phyloP scores from a whole-genome alignment of 805 yeast genomes.

The Kodamaea neixiangensis region DNA sequence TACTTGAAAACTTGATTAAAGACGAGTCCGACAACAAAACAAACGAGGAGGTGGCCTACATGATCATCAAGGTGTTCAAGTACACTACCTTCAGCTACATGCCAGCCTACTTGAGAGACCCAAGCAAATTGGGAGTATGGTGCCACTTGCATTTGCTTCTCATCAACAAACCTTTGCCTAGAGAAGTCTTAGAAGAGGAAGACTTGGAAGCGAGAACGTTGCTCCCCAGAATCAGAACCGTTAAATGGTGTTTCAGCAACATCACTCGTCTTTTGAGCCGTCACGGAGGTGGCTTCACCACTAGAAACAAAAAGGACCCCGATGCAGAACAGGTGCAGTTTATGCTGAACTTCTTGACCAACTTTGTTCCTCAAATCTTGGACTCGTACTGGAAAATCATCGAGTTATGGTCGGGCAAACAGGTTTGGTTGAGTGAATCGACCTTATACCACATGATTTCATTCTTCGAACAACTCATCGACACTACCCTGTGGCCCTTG shows the following conservation, averaged over 20 bases:
- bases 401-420: slow-evolving; percentile 41
- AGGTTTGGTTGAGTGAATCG: slow-evolving; percentile 42
- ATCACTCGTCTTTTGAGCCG: slow-evolving; percentile 42
- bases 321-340: slow-evolving; percentile 19
- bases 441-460: slow-evolving; percentile 45
- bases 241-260: slow-evolving; percentile 49
- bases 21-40: slow-evolving; percentile 18
- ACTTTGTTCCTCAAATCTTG: slow-evolving; percentile 45
- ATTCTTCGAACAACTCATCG: slow-evolving; percentile 43
- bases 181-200: slow-evolving; percentile 33
- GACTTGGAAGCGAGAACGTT: slow-evolving; percentile 28
- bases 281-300: slow-evolving; percentile 45
- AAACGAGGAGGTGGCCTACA: slow-evolving; percentile 39
- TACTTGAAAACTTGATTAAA: slow-evolving; percentile 30
- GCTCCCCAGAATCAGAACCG: slow-evolving; percentile 46
- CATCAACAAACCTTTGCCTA: slow-evolving; percentile 42
- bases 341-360: slow-evolving; percentile 32
- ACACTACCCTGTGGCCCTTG: slow-evolving; percentile 40
- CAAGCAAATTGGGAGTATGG: slow-evolving; percentile 42
- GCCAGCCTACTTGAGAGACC: slow-evolving; percentile 39
- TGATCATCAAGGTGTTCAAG: slow-evolving; percentile 43
- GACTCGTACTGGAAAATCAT: slow-evolving; percentile 45
- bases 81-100: slow-evolving; percentile 39
- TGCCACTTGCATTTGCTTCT: slow-evolving; percentile 40
- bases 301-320: slow-evolving; percentile 27